A percentile compares a stretch with the other conserved stretches of the same genome.
These are phyloP conservation scores for Zopfochytrium polystomum DNA, from an alignment of 371 early-diverging fungal genomes.

Conservation along the genomic window DNA sequence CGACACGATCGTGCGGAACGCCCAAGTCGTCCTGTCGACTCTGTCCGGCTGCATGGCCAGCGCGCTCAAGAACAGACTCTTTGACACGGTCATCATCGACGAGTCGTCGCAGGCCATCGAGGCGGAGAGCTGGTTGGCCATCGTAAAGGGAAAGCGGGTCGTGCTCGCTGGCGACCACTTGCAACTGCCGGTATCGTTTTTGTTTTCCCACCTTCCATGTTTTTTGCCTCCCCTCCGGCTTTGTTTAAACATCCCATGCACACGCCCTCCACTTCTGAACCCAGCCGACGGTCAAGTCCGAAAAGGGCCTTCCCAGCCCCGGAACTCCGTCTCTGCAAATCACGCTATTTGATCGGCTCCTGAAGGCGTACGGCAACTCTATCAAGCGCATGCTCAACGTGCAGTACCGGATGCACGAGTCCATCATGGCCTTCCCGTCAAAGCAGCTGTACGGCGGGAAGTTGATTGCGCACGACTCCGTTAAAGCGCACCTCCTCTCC, in stretches of 20 bases:
- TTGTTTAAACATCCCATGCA: background rate
- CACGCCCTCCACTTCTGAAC: background rate
- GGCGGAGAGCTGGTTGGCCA: constrained; percentile 87
- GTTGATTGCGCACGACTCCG: constrained; percentile 66
- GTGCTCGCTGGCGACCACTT: constrained; percentile 94
- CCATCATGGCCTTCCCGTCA: constrained; percentile 78
- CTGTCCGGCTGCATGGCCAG: constrained; percentile 52
- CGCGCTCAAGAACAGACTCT: constrained; percentile 58
- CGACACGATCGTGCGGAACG: constrained; percentile 56
- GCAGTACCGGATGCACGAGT: constrained; percentile 86
- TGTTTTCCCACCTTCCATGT: constrained; percentile 4
- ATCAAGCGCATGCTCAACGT: constrained; percentile 69
- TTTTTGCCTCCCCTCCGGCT: too few species aligned
- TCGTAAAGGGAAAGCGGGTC: constrained; percentile 70
- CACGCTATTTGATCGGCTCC: constrained; percentile 73
- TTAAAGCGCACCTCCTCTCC: constrained; percentile 60
- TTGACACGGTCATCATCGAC: constrained; percentile 92
- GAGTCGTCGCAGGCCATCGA: constrained; percentile 79
- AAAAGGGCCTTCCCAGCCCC: constrained; percentile 7
- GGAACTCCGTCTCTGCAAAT: constrained; percentile 40
- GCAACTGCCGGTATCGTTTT: constrained; percentile 73
- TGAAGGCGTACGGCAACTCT: constrained; percentile 51
- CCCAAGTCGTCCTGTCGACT: constrained; percentile 54
- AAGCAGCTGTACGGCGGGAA: constrained; percentile 39
- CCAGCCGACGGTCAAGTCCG: constrained; percentile 68